Evolutionary conservation across 139 green algal species (phyloP), one percentile per base, ranked within the genome.

Genomic region (Closterium sp.): DNA sequence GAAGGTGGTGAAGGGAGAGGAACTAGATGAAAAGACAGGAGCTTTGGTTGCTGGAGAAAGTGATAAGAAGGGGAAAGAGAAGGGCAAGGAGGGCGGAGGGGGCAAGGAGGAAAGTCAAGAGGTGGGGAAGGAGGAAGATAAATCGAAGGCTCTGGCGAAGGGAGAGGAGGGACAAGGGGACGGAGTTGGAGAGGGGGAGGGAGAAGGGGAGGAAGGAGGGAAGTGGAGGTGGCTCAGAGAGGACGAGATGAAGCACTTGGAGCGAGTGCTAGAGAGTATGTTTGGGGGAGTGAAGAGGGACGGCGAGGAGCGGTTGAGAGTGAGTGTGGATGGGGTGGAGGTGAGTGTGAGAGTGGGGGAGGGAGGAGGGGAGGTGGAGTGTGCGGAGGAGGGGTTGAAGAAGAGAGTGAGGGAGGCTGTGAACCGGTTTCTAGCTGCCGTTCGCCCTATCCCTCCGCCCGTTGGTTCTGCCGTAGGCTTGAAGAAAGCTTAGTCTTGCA

Each of bases 321-420:
- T 86, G 42, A 30, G 89, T 86, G 89, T 30, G 27, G 89, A 90
- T 90, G 87, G 87, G 28, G 87, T 42, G 28, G 31, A 73, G 31
- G 31, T 31, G n/a, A 28, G 28, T 31, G 42, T 91, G n/a, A 13
- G 24, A 30, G 84, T 31, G 89, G n/a, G 31, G 24, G 89, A 91
- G 89, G 89, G 19, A 13, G 27, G 89, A n/a, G 79, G 27, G 24
- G 34, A 38, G 62, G 34, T 42, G 28, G 17, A 50, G 90, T 50
- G n/a, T 30, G 30, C n/a, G n/a, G 31, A 30, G 22, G 62, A 79
- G 62, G 62, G 62, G 62, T 13, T 79, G 62, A 79, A 0, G 62
- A 79, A 79, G 62, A 79, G 62, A 79, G 62, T 79, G 62, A 34
- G 45, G 27, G 34, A 70, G 87, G 31, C 34, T 85, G 87, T 31